Conservation (phyloP, 2,329 filamentous ascomycete genomes). For the Zymoseptoria crescenta region DNA sequence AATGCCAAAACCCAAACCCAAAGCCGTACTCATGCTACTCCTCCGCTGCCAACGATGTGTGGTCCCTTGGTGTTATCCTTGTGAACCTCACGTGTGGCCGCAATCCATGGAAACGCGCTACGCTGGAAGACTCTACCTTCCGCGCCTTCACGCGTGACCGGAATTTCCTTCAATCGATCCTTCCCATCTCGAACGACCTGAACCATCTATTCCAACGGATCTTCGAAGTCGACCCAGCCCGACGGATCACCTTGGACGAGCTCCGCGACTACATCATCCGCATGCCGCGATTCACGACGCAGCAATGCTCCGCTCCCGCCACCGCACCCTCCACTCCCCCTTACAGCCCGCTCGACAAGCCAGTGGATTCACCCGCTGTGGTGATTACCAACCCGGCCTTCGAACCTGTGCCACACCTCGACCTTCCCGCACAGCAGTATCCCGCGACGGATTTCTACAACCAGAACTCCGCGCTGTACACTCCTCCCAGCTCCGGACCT, state of each 20-base stretch:
- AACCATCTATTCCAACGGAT: constrained; percentile 80
- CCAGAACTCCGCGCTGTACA: constrained; percentile 10
- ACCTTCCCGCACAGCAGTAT: constrained; percentile 25
- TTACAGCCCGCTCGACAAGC: constrained; percentile 35
- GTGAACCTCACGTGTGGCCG: constrained; percentile 96
- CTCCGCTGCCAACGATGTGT: constrained; percentile 92
- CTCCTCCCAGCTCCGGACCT: constrained; percentile 20
- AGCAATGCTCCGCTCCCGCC: constrained; percentile 34
- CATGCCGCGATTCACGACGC: constrained; percentile 71
- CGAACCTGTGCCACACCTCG: constrained; percentile 22
- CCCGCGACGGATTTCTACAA: constrained; percentile 7
- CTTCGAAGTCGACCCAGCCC: constrained; percentile 76
- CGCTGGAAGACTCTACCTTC: constrained; percentile 88
- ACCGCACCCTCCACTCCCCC: constrained; percentile 37
- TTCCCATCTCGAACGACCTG: constrained; percentile 82
- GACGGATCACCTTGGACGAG: constrained; percentile 73
- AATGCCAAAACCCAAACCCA: constrained; percentile 75
- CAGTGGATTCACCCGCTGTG: constrained; percentile 12
- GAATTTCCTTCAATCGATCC: constrained; percentile 83
- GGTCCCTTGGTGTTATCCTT: constrained; percentile 95
- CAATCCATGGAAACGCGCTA: constrained; percentile 98
- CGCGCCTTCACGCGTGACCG: constrained; percentile 77
- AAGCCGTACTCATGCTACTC: constrained; percentile 70
- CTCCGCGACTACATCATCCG: constrained; percentile 67
- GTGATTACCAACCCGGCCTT: constrained; percentile 5